Percentiles rank a stretch among this genome's conserved stretches.
Conservation (phyloP, 208 protist genomes). For the Naegleria fowleri region DNA sequence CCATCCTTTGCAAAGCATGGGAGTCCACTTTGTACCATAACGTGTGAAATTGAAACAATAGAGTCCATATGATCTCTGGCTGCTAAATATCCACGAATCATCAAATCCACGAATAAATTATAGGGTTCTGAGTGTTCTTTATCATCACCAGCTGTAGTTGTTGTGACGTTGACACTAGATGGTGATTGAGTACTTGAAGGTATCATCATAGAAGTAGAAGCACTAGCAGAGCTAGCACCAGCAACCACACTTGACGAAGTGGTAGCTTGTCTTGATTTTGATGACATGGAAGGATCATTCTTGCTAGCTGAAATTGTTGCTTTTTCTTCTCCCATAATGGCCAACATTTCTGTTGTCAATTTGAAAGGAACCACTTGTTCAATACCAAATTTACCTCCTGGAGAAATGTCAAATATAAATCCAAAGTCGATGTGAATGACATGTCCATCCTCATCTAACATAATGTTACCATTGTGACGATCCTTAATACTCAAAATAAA, state of each 20-base stretch:
- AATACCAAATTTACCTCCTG: conserved; percentile 58
- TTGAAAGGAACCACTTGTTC: conserved; percentile 55
- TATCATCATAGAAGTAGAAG: not conserved
- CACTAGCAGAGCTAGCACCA: not conserved
- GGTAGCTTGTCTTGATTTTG: not conserved
- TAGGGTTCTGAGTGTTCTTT: conserved; percentile 53
- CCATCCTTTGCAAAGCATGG: conserved; percentile 71
- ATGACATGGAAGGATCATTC: not conserved
- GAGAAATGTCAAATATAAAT: conserved; percentile 61
- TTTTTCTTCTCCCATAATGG: conserved; percentile 22
- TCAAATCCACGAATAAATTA: conserved; percentile 64
- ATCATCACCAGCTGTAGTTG: not conserved
- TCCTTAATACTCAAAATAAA: conserved; percentile 60
- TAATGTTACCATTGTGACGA: conserved; percentile 66
- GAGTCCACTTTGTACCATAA: conserved; percentile 71
- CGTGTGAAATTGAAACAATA: conserved; percentile 68
- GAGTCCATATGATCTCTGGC: conserved; percentile 66
- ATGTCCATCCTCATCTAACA: conserved; percentile 60
- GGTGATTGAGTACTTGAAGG: not conserved
- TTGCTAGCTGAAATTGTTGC: not conserved
- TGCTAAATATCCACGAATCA: conserved; percentile 70
- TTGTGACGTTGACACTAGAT: not conserved
- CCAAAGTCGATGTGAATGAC: conserved; percentile 73
- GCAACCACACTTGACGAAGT: not conserved
- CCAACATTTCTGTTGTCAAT: conserved; percentile 6